phyloP scores from a whole-genome alignment of 345 rosid genomes.

The Odontarrhena argentea region DNA sequence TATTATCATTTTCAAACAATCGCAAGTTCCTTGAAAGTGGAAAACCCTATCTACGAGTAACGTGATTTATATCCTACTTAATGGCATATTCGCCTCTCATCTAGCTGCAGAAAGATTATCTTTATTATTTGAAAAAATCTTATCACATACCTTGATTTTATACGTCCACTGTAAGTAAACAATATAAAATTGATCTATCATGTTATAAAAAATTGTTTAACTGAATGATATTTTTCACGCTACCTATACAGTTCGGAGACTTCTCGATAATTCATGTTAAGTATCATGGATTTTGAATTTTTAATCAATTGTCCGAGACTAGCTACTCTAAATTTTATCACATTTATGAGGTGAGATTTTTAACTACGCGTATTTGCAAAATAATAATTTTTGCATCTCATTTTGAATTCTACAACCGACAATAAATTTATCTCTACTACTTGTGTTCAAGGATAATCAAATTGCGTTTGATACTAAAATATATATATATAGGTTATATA shows the following conservation, averaged over 20 bases:
- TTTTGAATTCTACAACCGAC: too few species aligned
- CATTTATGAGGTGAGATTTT: too few species aligned
- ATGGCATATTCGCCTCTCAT: slow-evolving; percentile 10
- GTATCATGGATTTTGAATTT: too few species aligned
- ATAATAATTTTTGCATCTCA: slow-evolving; percentile 10
- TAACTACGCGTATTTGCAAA: neutral
- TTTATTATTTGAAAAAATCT: neutral
- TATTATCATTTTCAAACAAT: neutral
- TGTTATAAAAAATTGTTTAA: neutral
- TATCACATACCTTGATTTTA: slow-evolving; percentile 14
- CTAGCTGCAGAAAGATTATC: neutral
- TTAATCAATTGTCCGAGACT: too few species aligned
- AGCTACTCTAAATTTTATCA: too few species aligned
- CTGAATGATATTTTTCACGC: neutral
- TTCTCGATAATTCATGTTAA: neutral
- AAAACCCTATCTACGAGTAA: neutral
- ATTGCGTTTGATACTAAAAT: too few species aligned
- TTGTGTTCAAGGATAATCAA: too few species aligned
- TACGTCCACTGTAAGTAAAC: slow-evolving; percentile 18
- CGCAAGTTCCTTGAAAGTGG: slow-evolving; percentile 7
- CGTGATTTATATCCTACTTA: slow-evolving; percentile 6
- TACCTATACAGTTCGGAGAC: neutral
- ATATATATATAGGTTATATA: too few species aligned
- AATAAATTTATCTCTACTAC: too few species aligned
- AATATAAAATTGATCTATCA: neutral